phyloP scores from a whole-genome alignment of 2,329 filamentous ascomycete genomes.

The Paecilomyces niveus region DNA sequence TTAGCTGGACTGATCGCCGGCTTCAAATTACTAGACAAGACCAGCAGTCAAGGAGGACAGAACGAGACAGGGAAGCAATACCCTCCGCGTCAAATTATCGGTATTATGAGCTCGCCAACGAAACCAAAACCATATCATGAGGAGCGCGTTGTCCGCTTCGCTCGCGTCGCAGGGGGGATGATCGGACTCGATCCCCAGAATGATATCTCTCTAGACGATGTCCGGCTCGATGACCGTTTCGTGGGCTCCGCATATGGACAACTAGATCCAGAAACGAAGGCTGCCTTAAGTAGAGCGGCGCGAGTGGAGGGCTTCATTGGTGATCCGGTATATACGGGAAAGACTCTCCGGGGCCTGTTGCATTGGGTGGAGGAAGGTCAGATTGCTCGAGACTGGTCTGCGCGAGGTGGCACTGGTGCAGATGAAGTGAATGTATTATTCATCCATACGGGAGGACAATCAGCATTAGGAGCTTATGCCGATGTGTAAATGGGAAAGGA shows the following conservation, averaged over 20 bases:
- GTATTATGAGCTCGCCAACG: slow-evolving; percentile 27
- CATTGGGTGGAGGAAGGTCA: slow-evolving; percentile 17
- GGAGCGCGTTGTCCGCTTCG: slow-evolving; percentile 21
- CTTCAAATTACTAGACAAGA: slow-evolving; percentile 23
- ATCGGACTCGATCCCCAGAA: slow-evolving; percentile 21
- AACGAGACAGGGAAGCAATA: not conserved
- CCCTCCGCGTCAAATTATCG: slow-evolving; percentile 18
- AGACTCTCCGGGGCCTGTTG: slow-evolving; percentile 22
- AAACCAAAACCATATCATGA: slow-evolving; percentile 21
- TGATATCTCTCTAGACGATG: slow-evolving; percentile 21
- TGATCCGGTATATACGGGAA: slow-evolving; percentile 31
- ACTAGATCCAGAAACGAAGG: slow-evolving; percentile 18
- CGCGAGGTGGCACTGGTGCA: not conserved
- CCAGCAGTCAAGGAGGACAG: not conserved
- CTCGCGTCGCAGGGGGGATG: slow-evolving; percentile 15
- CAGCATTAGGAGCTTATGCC: slow-evolving; percentile 24
- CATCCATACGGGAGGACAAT: slow-evolving; percentile 31
- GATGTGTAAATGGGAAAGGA: slow-evolving; percentile 8
- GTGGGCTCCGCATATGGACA: slow-evolving; percentile 25
- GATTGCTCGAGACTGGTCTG: slow-evolving; percentile 8
- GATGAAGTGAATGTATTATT: slow-evolving; percentile 25
- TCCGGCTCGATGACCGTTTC: slow-evolving; percentile 25
- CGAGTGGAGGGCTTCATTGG: slow-evolving; percentile 20
- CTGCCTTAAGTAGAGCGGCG: slow-evolving; percentile 17
- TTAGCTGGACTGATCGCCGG: slow-evolving; percentile 27